Evolutionary conservation across 2,329 filamentous ascomycete species (phyloP).

Genomic region (Aspergillus sp.): DNA sequence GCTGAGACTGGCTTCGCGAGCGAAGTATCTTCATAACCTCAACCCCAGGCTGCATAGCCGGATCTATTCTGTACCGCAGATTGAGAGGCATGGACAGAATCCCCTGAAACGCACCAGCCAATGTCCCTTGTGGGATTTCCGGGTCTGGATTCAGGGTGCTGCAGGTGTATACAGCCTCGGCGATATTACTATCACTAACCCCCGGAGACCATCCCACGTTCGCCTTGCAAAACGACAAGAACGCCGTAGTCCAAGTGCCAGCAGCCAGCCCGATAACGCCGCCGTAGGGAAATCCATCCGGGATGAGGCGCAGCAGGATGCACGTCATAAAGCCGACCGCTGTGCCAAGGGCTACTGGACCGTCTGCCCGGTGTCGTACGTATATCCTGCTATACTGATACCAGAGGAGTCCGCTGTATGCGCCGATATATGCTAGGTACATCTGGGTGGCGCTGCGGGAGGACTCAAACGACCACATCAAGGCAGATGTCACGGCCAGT

Average conservation of each 20-base stretch:
- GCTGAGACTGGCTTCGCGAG: conserved; percentile 31
- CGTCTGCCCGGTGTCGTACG: conserved; percentile 44
- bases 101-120: conserved; percentile 9
- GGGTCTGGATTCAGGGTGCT: conserved; percentile 13
- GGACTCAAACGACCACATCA: conserved; percentile 53
- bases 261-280: neutral
- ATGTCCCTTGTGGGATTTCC: conserved; percentile 9
- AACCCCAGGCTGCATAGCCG: conserved; percentile 41
- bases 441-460: conserved; percentile 45
- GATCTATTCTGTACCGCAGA: conserved; percentile 39
- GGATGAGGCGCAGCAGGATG: neutral
- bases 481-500: conserved; percentile 45
- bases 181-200: neutral
- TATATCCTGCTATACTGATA: conserved; percentile 56
- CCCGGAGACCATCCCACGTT: neutral
- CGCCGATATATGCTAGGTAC: conserved; percentile 51
- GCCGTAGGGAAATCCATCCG: neutral
- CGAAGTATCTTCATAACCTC: conserved; percentile 44
- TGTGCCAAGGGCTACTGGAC: conserved; percentile 35
- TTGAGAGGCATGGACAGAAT: conserved; percentile 37
- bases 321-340: conserved; percentile 46
- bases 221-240: neutral
- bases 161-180: neutral
- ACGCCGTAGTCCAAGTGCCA: neutral
- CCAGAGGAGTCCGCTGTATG: conserved; percentile 54